phyloP scores from a whole-genome alignment of 306 rosid genomes.

The Cucumis melo region DNA sequence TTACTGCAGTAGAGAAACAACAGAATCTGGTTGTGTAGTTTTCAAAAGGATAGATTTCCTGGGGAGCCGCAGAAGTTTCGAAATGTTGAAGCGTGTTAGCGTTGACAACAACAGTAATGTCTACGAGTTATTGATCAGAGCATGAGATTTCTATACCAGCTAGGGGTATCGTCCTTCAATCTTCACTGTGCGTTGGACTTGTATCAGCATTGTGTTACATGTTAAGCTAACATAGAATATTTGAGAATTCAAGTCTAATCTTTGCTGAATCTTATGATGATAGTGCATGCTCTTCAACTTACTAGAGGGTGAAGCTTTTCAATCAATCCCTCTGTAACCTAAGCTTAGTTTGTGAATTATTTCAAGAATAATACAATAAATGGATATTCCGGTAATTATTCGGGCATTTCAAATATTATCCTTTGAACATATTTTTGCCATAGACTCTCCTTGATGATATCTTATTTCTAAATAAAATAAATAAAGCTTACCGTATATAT shows the following conservation, averaged over 20 bases:
- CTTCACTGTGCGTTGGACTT: neutral
- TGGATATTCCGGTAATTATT: neutral
- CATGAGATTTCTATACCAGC: slow-evolving; percentile 23
- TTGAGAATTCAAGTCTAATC: neutral
- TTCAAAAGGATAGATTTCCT: slow-evolving; percentile 71
- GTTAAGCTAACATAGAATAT: neutral
- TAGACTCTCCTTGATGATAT: no score
- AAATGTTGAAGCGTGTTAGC: slow-evolving; percentile 74
- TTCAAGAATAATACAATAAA: neutral
- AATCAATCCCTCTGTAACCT: neutral
- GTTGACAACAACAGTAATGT: slow-evolving; percentile 85
- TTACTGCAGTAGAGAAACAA: slow-evolving; percentile 55
- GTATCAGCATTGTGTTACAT: neutral
- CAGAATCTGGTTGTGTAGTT: slow-evolving; percentile 28
- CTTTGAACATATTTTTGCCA: no score
- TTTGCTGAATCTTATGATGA: neutral
- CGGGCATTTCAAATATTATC: no score
- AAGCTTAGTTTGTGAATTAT: neutral
- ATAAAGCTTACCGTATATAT: no score
- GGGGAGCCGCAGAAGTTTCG: slow-evolving; percentile 81
- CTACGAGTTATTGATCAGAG: slow-evolving; percentile 79
- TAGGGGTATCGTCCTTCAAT: neutral
- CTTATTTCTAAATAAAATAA: no score
- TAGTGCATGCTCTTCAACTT: neutral
- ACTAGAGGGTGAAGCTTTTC: neutral